Evolutionary conservation across 164 flowering plant species (phyloP), one percentile per base, ranked within the genome.

Genomic region (Aristolochia contorta): DNA sequence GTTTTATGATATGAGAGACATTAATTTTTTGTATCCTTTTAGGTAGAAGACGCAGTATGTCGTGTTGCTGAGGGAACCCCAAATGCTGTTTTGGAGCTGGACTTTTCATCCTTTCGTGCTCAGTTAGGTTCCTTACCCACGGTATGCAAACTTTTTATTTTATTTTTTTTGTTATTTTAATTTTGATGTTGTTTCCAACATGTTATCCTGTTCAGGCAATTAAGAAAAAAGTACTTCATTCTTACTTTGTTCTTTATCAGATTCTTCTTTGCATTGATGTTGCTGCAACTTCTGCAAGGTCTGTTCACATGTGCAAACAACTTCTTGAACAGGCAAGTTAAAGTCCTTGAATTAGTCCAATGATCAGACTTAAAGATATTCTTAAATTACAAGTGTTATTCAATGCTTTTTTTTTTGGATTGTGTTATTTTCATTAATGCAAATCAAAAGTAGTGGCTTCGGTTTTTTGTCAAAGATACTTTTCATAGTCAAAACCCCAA

Each of bases 231-330:
- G 10, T 6, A 37, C 43, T 37, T 6, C 43, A 6, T 56, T 33
- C 19, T 23, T 33, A 32, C 18, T 8, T 54, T 10, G 24, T 47
- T 20, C 62, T 45, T 51, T 73, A 54, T 52, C 75, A 94, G 99
- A 82, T 85, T 78, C 93, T 94, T 78, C 91, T 94, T 23, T 91
- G 95, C 65, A 76, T 88, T 65, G 99, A 94, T 69, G 82, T 90
- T 58, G 96, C 99, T 75, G 83, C 91, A 47, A 76, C 88, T 62
- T 84, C 95, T 67, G 84, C 95, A 48, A 84, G 65, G 77, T 79
- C 83, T 54, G 69, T 78, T 61, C 58, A 66, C 47, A 69, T 86
- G 78, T 84, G 91, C 69, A 76, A 73, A 56, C 87, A 81, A 74
- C 96, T 94, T 69, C 78, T 94, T 69, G 71, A 83, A 71, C 96